These are phyloP conservation scores for Pleurotus sapidus DNA, from an alignment of 768 basidiomycete genomes.

Conservation along the genomic window DNA sequence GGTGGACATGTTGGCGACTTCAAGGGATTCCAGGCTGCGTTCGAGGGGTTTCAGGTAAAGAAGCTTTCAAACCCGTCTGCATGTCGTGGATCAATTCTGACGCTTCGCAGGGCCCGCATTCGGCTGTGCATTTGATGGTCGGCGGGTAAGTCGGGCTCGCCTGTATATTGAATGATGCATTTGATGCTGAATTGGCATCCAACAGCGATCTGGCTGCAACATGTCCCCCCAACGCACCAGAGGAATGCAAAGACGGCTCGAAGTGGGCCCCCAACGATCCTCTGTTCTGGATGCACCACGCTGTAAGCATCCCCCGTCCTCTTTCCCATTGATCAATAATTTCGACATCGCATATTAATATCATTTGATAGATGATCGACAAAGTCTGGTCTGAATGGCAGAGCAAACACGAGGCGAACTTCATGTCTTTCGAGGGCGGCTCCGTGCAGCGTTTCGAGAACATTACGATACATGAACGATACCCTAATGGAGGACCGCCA, in stretches of 20 bases:
- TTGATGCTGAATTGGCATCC: neutral
- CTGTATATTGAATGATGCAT: neutral
- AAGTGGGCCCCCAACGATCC: constrained; percentile 31
- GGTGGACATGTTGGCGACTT: constrained; percentile 25
- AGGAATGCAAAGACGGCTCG: constrained; percentile 20
- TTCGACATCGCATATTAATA: neutral
- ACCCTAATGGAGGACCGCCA: constrained; percentile 21
- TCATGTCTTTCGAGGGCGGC: constrained; percentile 26
- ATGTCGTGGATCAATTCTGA: too few relatives aligned
- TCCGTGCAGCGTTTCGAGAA: constrained; percentile 22
- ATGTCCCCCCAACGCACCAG: constrained; percentile 23
- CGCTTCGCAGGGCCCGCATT: constrained; percentile 26
- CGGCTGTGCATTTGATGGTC: constrained; percentile 25
- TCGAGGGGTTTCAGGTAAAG: constrained; percentile 25
- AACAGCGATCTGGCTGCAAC: constrained; percentile 23
- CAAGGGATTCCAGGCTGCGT: constrained; percentile 23
- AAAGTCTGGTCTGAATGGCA: constrained; percentile 37
- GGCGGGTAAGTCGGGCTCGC: constrained; percentile 22
- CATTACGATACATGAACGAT: constrained; percentile 15
- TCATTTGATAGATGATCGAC: constrained; percentile 26
- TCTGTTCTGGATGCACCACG: constrained; percentile 32
- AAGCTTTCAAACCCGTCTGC: too few relatives aligned
- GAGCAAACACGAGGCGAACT: constrained; percentile 17
- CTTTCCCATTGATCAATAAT: too few relatives aligned
- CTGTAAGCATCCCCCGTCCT: constrained; percentile 15